These are phyloP conservation scores for Fragaria vesca DNA, from an alignment of 306 rosid species.

Conservation along the genomic window DNA sequence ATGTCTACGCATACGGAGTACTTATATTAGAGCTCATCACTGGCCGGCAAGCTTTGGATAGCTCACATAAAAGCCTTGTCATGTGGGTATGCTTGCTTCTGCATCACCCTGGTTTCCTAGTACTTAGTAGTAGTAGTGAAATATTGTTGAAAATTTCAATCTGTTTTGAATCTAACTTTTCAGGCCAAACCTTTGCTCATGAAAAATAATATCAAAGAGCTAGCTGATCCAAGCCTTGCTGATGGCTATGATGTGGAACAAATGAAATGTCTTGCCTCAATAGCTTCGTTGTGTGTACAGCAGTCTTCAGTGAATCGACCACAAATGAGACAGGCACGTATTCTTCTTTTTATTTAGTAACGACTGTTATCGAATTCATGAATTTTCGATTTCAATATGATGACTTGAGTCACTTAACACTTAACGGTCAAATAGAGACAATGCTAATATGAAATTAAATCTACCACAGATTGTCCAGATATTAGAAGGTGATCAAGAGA, in stretches of 20 bases:
- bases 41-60: conserved; percentile 86
- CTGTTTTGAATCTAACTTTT: conserved; percentile 9
- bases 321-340: conserved; percentile 72
- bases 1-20: conserved; percentile 91
- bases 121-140: background rate
- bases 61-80: conserved; percentile 84
- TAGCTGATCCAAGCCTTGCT: conserved; percentile 62
- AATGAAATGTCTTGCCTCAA: conserved; percentile 49
- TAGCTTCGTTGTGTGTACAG: conserved; percentile 73
- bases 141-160: background rate
- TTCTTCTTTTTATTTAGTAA: background rate
- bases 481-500: conserved; percentile 52
- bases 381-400: background rate
- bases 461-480: conserved; percentile 54
- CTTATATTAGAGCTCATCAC: conserved; percentile 85
- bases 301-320: conserved; percentile 77
- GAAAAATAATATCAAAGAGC: conserved; percentile 41
- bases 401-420: background rate
- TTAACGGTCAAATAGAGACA: background rate
- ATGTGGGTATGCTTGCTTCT: conserved; percentile 77
- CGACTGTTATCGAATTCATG: background rate
- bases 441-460: background rate
- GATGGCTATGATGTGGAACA: conserved; percentile 55
- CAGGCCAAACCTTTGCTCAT: conserved; percentile 90
- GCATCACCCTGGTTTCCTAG: background rate